Conservation (phyloP, 1,139 yeast species). For the Pichia sp. region DNA sequence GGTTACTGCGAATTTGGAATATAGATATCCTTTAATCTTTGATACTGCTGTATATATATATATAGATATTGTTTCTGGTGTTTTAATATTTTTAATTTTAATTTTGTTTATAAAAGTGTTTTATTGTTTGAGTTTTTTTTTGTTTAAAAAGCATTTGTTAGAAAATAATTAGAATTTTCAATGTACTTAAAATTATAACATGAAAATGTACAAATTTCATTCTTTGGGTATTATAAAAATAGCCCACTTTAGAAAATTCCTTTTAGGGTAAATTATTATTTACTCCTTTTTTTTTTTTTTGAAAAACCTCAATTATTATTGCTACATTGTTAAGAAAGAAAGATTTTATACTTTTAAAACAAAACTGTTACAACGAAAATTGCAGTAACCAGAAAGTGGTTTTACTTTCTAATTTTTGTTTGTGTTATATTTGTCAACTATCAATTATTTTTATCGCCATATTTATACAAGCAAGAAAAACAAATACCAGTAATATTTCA, state of each 20-base stretch:
- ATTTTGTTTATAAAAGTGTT: not conserved
- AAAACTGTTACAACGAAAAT: too few relatives aligned
- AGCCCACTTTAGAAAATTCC: too few relatives aligned
- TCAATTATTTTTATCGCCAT: not conserved
- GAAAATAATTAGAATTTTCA: too few relatives aligned
- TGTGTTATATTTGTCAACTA: not conserved
- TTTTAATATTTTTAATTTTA: not conserved
- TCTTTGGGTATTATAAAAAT: too few relatives aligned
- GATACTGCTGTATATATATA: not conserved
- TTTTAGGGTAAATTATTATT: too few relatives aligned
- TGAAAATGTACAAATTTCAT: too few relatives aligned
- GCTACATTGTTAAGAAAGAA: too few relatives aligned
- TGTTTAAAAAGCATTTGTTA: not conserved
- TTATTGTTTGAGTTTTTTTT: not conserved
- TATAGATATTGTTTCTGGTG: not conserved
- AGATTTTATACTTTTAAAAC: too few relatives aligned
- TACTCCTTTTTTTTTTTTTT: too few relatives aligned
- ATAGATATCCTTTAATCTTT: not conserved
- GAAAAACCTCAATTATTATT: too few relatives aligned
- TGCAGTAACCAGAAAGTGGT: not conserved
- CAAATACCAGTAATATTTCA: constrained; percentile 8
- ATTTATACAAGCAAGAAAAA: not conserved
- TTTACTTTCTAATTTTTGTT: not conserved
- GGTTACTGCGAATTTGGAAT: not conserved
- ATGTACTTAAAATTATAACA: too few relatives aligned